Conservation (phyloP, 2,329 filamentous ascomycete species). For the Aureobasidium namibiae region DNA sequence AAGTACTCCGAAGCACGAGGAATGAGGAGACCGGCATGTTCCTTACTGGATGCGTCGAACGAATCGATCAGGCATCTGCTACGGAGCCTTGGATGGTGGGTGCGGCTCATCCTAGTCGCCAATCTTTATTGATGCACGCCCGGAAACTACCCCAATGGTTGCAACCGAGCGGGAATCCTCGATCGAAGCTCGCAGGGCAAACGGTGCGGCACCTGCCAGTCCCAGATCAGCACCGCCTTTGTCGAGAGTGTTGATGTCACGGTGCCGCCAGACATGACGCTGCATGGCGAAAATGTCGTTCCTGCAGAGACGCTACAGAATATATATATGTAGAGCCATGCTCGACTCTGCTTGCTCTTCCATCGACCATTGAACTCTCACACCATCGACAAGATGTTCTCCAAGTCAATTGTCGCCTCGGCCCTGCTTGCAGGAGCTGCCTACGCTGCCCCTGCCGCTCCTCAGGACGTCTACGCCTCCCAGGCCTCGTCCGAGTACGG, state of each 20-base stretch:
- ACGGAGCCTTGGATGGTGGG: neutral
- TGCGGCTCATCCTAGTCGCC: neutral
- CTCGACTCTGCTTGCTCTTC: neutral
- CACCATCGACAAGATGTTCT: slow-evolving; percentile 16
- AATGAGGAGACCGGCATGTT: neutral
- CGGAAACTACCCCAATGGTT: slow-evolving; percentile 5
- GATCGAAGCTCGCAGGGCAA: slow-evolving; percentile 3
- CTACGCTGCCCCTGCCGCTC: slow-evolving; percentile 27
- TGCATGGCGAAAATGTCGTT: slow-evolving; percentile 5
- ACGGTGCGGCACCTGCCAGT: slow-evolving; percentile 3
- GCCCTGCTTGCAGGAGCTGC: slow-evolving; percentile 19
- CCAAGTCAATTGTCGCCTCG: slow-evolving; percentile 16
- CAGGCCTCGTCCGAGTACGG: slow-evolving; percentile 13
- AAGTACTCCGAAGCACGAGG: neutral
- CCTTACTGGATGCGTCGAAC: neutral
- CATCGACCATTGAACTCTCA: neutral
- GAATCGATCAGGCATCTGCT: neutral
- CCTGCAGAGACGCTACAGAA: neutral
- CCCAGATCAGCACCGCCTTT: neutral
- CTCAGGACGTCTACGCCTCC: slow-evolving; percentile 20
- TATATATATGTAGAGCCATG: slow-evolving; percentile 5
- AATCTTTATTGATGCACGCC: neutral
- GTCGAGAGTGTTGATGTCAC: slow-evolving; percentile 10
- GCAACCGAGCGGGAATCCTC: slow-evolving; percentile 1
- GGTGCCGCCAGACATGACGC: neutral